phyloP scores from a whole-genome alignment of 2,329 filamentous ascomycete species.

The Botryosphaeria dothidea region DNA sequence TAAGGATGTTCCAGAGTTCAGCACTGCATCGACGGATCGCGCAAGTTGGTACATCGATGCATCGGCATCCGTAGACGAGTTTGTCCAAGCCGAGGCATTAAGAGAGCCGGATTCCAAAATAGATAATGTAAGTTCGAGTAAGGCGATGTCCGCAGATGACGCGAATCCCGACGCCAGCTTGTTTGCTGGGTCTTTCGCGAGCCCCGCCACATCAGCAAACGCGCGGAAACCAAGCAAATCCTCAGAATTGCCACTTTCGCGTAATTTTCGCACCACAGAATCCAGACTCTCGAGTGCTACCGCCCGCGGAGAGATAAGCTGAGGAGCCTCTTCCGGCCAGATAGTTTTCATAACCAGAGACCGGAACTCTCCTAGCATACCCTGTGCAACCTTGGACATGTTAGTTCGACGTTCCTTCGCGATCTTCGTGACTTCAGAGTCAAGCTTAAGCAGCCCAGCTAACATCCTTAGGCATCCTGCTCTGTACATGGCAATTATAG shows the following conservation, averaged over 20 bases:
- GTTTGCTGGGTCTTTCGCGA: constrained; percentile 32
- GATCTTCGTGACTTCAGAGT: constrained; percentile 61
- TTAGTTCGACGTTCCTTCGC: constrained; percentile 67
- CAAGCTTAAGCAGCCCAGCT: constrained; percentile 53
- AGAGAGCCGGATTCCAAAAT: constrained; percentile 52
- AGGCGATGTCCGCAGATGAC: constrained; percentile 24
- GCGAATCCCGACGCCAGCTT: background rate
- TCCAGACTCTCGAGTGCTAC: constrained; percentile 66
- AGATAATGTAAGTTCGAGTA: constrained; percentile 47
- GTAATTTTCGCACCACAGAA: constrained; percentile 54
- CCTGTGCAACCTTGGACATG: constrained; percentile 65
- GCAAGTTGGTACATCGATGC: constrained; percentile 38
- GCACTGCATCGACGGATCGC: constrained; percentile 27
- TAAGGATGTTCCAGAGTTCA: background rate
- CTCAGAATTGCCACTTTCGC: constrained; percentile 49
- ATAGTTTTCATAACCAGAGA: constrained; percentile 53
- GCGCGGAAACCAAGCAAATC: constrained; percentile 46
- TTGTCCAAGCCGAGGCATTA: constrained; percentile 6
- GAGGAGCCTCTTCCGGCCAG: constrained; percentile 59
- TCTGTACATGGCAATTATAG: constrained; percentile 58
- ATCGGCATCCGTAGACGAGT: constrained; percentile 39
- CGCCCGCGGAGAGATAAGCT: constrained; percentile 61
- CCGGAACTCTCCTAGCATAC: constrained; percentile 58
- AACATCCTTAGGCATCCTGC: constrained; percentile 60
- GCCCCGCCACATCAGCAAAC: constrained; percentile 44